Evolutionary conservation across 805 yeast species (phyloP).

Genomic region (Cyberlindnera xishuangbannaensis): DNA sequence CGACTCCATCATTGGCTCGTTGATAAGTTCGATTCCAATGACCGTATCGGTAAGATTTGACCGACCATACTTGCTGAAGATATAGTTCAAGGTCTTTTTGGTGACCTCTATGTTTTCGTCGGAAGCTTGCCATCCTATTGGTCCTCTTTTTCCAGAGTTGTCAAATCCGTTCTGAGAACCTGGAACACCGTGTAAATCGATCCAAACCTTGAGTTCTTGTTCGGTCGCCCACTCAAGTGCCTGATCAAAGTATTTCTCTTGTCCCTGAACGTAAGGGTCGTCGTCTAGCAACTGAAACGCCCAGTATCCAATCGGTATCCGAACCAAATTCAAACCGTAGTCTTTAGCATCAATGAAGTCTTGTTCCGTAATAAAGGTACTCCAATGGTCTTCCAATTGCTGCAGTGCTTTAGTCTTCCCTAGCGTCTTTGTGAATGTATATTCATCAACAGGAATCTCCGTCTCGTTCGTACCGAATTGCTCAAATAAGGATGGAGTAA

Average conservation of each 20-base stretch:
- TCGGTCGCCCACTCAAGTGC: slow-evolving; percentile 65
- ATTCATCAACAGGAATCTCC: slow-evolving; percentile 55
- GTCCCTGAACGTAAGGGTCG: slow-evolving; percentile 67
- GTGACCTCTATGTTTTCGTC: slow-evolving; percentile 43
- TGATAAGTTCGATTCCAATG: slow-evolving; percentile 62
- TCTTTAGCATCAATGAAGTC: slow-evolving; percentile 48
- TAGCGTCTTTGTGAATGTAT: slow-evolving; percentile 41
- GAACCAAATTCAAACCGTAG: slow-evolving; percentile 61
- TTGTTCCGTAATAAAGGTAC: slow-evolving; percentile 49
- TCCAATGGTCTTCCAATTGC: slow-evolving; percentile 49
- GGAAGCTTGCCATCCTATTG: slow-evolving; percentile 35
- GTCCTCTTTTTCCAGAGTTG: slow-evolving; percentile 60
- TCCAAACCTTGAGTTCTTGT: slow-evolving; percentile 58
- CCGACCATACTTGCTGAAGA: slow-evolving; percentile 49
- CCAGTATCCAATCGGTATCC: slow-evolving; percentile 82
- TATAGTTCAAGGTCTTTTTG: slow-evolving; percentile 40
- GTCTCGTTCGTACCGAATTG: slow-evolving; percentile 29
- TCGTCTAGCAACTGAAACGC: slow-evolving; percentile 38
- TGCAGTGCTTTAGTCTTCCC: slow-evolving; percentile 41
- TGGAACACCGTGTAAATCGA: slow-evolving; percentile 78
- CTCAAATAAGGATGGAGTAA: slow-evolving; percentile 57
- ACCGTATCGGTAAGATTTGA: slow-evolving; percentile 47
- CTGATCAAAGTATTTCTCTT: slow-evolving; percentile 54
- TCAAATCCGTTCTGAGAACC: slow-evolving; percentile 88
- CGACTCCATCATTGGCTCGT: slow-evolving; percentile 62